Evolutionary conservation across 1,139 yeast genomes (phyloP).

Genomic region (Candida tetrigidarum): DNA sequence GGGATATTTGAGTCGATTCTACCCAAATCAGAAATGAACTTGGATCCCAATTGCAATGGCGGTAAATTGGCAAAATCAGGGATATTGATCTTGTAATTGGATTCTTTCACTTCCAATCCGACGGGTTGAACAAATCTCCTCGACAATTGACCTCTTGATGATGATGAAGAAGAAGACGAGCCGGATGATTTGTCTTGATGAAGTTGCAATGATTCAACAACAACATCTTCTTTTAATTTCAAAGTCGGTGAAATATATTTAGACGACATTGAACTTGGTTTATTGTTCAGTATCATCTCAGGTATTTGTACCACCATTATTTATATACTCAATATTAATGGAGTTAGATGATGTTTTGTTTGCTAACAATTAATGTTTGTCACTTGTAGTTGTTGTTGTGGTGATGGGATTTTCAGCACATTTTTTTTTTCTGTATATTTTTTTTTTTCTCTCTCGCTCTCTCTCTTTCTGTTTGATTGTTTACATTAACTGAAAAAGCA

Average conservation of each 20-base stretch:
- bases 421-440: neutral
- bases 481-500: neutral
- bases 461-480: neutral
- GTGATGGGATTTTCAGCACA: slow-evolving; percentile 3
- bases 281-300: slow-evolving; percentile 7
- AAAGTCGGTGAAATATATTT: slow-evolving; percentile 42
- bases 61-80: slow-evolving; percentile 49
- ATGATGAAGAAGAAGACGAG: too few relatives aligned
- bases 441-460: neutral
- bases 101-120: slow-evolving; percentile 41
- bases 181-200: slow-evolving; percentile 34
- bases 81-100: slow-evolving; percentile 47
- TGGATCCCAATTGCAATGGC: slow-evolving; percentile 47
- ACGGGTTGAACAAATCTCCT: slow-evolving; percentile 43
- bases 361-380: neutral
- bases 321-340: neutral
- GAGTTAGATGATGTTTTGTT: neutral
- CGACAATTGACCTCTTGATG: slow-evolving; percentile 31
- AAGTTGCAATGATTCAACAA: slow-evolving; percentile 39
- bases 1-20: slow-evolving; percentile 52
- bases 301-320: slow-evolving; percentile 16
- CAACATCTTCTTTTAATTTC: slow-evolving; percentile 31
- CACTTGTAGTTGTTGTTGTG: neutral
- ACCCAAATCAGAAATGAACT: slow-evolving; percentile 48
- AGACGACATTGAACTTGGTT: slow-evolving; percentile 13